A percentile compares a stretch with the other conserved stretches of the same genome.
These are phyloP conservation scores for Acanthamoeba lugdunensis DNA, from an alignment of 208 protist species.

Conservation along the genomic window DNA sequence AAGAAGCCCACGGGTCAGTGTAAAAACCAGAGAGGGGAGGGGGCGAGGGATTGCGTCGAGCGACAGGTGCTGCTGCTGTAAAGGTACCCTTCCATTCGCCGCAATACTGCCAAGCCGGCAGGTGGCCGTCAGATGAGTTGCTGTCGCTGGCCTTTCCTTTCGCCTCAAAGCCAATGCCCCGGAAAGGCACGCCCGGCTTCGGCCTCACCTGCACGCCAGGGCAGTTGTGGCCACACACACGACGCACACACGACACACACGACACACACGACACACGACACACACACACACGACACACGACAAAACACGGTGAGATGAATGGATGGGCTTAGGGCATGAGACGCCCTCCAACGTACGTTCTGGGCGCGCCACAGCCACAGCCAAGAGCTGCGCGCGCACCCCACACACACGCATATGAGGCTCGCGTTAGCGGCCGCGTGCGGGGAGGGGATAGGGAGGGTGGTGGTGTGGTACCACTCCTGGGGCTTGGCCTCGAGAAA, in stretches of 20 bases:
- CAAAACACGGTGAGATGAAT: no score
- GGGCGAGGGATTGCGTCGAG: no score
- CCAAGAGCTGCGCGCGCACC: background rate
- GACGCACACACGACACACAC: no score
- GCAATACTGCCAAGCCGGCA: background rate
- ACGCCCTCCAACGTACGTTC: background rate
- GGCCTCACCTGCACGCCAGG: background rate
- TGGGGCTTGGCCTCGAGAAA: background rate
- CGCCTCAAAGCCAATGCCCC: background rate
- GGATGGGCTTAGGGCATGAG: background rate
- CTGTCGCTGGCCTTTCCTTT: background rate
- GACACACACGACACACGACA: no score
- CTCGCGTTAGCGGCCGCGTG: background rate
- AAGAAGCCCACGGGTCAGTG: background rate
- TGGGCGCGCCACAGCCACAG: slow-evolving; percentile 26
- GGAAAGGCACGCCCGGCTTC: background rate
- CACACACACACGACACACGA: no score
- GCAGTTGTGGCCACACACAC: no score
- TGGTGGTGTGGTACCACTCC: background rate
- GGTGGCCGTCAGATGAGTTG: background rate
- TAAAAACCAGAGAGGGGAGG: background rate
- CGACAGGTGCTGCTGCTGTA: background rate
- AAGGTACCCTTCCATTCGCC: slow-evolving; percentile 8
- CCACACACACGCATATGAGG: background rate
- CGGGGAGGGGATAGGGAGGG: background rate